Conservation (phyloP, 1,284 basidiomycete species). For the Schizophyllum commune region DNA sequence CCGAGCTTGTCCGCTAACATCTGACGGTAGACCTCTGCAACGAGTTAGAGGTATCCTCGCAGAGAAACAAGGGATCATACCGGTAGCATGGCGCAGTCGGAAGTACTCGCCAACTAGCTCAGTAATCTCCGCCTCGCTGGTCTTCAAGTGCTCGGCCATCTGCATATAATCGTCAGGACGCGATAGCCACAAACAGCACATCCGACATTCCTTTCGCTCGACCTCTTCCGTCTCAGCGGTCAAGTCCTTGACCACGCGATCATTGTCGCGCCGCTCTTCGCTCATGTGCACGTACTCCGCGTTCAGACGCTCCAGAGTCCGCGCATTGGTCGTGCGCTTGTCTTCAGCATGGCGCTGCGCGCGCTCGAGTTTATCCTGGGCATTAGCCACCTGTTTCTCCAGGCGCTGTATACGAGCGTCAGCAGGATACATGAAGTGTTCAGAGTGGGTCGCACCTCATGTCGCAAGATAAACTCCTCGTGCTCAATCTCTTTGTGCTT, state of each 20-base stretch:
- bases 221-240: constrained; percentile 57
- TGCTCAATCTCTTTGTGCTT: constrained; percentile 67
- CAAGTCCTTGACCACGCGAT: constrained; percentile 66
- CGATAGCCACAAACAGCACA: background rate
- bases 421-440: constrained; percentile 1
- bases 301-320: constrained; percentile 64
- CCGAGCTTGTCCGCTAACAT: constrained; percentile 65
- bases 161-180: background rate
- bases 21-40: constrained; percentile 79
- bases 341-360: constrained; percentile 71
- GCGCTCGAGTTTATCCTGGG: constrained; percentile 68
- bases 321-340: constrained; percentile 57
- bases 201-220: constrained; percentile 45
- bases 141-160: constrained; percentile 2
- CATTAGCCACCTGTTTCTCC: constrained; percentile 66
- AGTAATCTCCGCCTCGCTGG: constrained; percentile 65
- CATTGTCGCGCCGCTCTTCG: constrained; percentile 64
- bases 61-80: too few relatives aligned
- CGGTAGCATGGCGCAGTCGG: constrained; percentile 70
- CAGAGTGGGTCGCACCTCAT: constrained; percentile 41
- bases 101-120: constrained; percentile 77
- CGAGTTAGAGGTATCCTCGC: too few relatives aligned
- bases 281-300: constrained; percentile 73
- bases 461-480: constrained; percentile 56
- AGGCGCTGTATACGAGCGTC: constrained; percentile 45